Conservation (phyloP, 345 rosid species). For the Hibiscus tridactylites region DNA sequence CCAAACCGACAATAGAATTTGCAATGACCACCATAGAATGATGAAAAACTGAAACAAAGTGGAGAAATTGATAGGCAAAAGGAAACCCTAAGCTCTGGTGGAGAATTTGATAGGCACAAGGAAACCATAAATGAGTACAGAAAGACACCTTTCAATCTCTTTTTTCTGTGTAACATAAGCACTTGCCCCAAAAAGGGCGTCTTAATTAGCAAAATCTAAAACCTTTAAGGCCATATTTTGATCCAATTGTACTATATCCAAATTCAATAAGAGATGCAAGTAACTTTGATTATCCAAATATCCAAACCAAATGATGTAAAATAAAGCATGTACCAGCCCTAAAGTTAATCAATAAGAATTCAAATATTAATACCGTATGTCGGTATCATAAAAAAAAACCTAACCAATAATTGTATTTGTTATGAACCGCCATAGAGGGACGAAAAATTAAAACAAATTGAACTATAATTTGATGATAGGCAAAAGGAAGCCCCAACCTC, state of each 20-base stretch:
- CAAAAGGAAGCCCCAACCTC: conserved; percentile 33
- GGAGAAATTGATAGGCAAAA: background rate
- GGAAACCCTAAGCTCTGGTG: conserved; percentile 33
- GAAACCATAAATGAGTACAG: conserved; percentile 13
- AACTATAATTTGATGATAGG: background rate
- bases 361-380: background rate
- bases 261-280: background rate
- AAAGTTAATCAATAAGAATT: background rate
- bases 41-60: background rate
- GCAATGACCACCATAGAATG: background rate
- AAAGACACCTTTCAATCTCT: background rate
- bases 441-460: background rate
- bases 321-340: background rate
- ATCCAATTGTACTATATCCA: background rate
- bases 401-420: background rate
- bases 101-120: conserved; percentile 9
- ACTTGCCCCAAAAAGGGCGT: too few species aligned
- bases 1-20: background rate
- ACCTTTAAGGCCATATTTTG: too few species aligned
- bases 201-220: too few species aligned
- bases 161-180: too few species aligned
- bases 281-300: background rate
- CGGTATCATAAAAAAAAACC: background rate
- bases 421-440: background rate
- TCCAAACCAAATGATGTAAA: background rate